A percentile compares a stretch with the other conserved stretches of the same genome.
Conservation (phyloP, 441 rosid genomes). For the Isatis lusitanica region DNA sequence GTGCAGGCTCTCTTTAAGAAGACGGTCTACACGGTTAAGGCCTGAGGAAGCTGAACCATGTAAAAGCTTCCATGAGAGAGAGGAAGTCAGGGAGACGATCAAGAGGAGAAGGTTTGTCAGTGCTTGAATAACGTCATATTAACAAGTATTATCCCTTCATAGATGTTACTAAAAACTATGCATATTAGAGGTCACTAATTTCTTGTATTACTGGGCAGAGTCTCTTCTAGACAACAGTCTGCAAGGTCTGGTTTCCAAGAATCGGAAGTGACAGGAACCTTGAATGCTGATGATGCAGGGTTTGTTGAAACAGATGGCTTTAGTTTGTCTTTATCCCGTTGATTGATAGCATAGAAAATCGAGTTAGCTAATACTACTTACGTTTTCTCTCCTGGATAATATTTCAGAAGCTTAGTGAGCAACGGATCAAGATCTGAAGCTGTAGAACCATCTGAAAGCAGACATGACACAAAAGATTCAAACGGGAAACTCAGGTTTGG, state of each 20-base stretch:
- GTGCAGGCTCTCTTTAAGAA: constrained; percentile 24
- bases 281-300: constrained; percentile 32
- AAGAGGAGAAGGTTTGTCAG: constrained; percentile 35
- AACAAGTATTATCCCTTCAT: neutral
- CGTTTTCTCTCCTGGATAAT: neutral
- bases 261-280: constrained; percentile 27
- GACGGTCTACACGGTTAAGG: constrained; percentile 32
- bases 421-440: constrained; percentile 24
- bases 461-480: constrained; percentile 7
- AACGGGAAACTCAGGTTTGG: constrained; percentile 33
- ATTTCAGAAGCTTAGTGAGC: constrained; percentile 30
- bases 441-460: constrained; percentile 22
- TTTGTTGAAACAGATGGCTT: constrained; percentile 15
- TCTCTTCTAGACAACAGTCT: constrained; percentile 33
- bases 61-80: constrained; percentile 19
- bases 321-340: neutral
- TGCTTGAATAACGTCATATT: neutral
- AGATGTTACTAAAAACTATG: constrained; percentile 2
- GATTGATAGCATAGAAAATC: neutral
- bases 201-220: constrained; percentile 28
- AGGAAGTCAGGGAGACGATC: constrained; percentile 22
- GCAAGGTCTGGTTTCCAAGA: constrained; percentile 26
- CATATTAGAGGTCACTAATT: constrained; percentile 9
- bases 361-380: neutral
- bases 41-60: constrained; percentile 26